Evolutionary conservation across 2,329 filamentous ascomycete species (phyloP).

Genomic region (Stagonosporopsis tanaceti): DNA sequence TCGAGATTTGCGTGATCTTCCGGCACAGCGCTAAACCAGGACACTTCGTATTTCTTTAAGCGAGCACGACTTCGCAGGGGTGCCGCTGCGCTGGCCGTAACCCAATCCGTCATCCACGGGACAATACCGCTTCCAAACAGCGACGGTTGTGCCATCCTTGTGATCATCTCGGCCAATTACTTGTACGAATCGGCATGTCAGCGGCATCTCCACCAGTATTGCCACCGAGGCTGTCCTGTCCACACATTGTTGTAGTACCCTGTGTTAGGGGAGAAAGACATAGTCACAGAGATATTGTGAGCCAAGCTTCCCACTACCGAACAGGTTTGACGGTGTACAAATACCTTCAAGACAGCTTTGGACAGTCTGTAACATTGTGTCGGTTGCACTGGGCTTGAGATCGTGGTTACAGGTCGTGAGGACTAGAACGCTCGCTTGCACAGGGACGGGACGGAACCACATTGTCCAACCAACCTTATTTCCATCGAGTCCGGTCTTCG

Average conservation of each 20-base stretch:
- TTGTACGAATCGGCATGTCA: slow-evolving; percentile 33
- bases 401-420: not conserved
- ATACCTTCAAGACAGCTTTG: not conserved
- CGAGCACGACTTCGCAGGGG: slow-evolving; percentile 41
- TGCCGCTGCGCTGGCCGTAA: slow-evolving; percentile 33
- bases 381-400: not conserved
- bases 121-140: slow-evolving; percentile 35
- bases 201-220: slow-evolving; percentile 30
- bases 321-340: not conserved
- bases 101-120: slow-evolving; percentile 36
- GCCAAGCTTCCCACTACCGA: not conserved
- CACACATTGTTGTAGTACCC: not conserved
- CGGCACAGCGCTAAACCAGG: slow-evolving; percentile 27
- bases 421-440: slow-evolving; percentile 7
- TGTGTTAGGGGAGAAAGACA: not conserved
- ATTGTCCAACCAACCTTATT: not conserved
- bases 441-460: slow-evolving; percentile 2
- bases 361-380: not conserved
- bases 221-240: slow-evolving; percentile 22
- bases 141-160: slow-evolving; percentile 33
- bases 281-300: not conserved
- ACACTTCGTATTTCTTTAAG: slow-evolving; percentile 35
- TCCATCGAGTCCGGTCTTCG: slow-evolving; percentile 2
- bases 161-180: slow-evolving; percentile 38
- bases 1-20: slow-evolving; percentile 47